Evolutionary conservation across 176 grass and related monocot genomes (phyloP), one percentile per base, ranked within the genome.

Genomic region (Aegilops umbellulata): DNA sequence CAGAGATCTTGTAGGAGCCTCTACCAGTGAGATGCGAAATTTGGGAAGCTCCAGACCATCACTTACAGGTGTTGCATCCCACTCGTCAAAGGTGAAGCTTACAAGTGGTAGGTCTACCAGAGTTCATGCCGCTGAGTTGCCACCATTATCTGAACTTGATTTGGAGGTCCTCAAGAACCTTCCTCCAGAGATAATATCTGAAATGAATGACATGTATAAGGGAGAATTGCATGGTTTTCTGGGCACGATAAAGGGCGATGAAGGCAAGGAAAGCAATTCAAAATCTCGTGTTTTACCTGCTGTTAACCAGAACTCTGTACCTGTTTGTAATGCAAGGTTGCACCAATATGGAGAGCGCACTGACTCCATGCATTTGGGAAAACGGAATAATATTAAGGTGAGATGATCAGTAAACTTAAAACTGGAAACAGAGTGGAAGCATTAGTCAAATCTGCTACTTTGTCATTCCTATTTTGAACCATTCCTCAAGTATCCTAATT

Each of bases 141-240:
- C 93, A 27, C 86, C 90, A 86, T 72, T 98, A 74, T 83, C 79
- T 7, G 34, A 90, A 87, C 82, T 98, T 87, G 96, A 98, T 94
- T 38, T 92, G 34, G 96, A 98, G 26, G 91, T 98, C 83, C 76
- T 95, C 58, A 92, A 88, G 80, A 94, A 94, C 89, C 96, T 95
- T 73, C 96, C 93, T 87, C 70, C 81, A 36, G 93, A 95, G 84
- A 95, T 98, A 86, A 81, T 98, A 27, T 98, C 79, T 69, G 91
- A 98, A 85, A 98, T 98, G 86, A 87, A 98, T 89, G 86, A 76
- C 53, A 80, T 91, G 84, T 95, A 98, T 82, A 92, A 92, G 73
- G 96, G 96, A 80, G 84, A 95, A 81, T 86, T 98, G 63, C 76
- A 76, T 71, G 71, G 86, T 92, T 86, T 92, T 76, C 77, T 98